phyloP scores from a whole-genome alignment of 768 basidiomycete species.

The Leccinum obscurum region DNA sequence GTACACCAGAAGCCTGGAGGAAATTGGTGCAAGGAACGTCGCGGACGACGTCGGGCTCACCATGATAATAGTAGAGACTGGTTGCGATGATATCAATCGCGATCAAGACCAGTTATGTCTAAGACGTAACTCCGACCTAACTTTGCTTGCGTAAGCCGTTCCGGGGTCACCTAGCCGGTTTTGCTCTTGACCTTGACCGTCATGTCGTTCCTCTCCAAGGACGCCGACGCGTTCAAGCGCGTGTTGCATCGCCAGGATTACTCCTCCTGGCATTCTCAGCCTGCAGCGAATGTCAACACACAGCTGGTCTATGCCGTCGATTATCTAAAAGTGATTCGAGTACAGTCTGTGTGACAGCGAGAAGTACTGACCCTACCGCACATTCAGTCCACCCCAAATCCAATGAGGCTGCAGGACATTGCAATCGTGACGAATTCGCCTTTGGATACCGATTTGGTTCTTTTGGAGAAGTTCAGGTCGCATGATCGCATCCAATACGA shows the following conservation, averaged over 20 bases:
- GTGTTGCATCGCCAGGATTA: slow-evolving; percentile 65
- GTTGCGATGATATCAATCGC: slow-evolving; percentile 26
- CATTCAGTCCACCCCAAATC: slow-evolving; percentile 62
- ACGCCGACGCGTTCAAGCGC: slow-evolving; percentile 69
- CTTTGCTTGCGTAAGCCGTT: slow-evolving; percentile 25
- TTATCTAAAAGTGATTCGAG: slow-evolving; percentile 64
- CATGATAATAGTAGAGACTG: slow-evolving; percentile 29
- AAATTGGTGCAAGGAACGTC: not conserved
- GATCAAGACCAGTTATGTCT: slow-evolving; percentile 13
- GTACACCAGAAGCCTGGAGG: slow-evolving; percentile 39
- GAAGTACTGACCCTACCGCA: slow-evolving; percentile 4
- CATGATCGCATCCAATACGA: slow-evolving; percentile 83
- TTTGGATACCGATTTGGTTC: slow-evolving; percentile 64
- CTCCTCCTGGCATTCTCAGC: slow-evolving; percentile 84
- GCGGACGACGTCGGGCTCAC: slow-evolving; percentile 22
- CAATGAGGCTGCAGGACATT: slow-evolving; percentile 86
- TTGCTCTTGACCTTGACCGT: slow-evolving; percentile 17
- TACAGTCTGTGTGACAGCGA: slow-evolving; percentile 8
- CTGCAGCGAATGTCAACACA: slow-evolving; percentile 83
- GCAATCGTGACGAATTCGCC: slow-evolving; percentile 80
- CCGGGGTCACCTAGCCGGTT: too few relatives aligned
- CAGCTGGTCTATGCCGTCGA: slow-evolving; percentile 85
- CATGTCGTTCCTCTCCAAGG: slow-evolving; percentile 72
- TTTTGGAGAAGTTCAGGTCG: slow-evolving; percentile 77
- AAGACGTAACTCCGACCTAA: slow-evolving; percentile 27